A percentile compares a stretch with the other conserved stretches of the same genome.
phyloP scores from a whole-genome alignment of 257 asterid genomes.

The Nyctanthes arbortristis region DNA sequence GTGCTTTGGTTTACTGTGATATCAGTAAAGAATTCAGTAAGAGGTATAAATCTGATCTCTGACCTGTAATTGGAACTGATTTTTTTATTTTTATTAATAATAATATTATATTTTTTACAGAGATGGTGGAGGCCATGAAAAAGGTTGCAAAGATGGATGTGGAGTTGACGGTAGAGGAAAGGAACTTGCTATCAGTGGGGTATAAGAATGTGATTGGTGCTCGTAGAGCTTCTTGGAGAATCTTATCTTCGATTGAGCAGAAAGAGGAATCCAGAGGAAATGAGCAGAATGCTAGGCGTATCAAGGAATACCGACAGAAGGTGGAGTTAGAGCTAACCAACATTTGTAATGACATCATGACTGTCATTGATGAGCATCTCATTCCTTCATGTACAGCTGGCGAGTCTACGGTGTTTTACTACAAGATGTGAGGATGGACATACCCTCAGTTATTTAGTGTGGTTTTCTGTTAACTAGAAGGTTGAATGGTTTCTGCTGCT shows the following conservation, averaged over 20 bases:
- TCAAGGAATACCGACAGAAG: slow-evolving; percentile 77
- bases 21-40: not conserved
- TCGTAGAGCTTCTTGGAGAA: slow-evolving; percentile 92
- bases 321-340: slow-evolving; percentile 77
- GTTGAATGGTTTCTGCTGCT: slow-evolving; percentile 23
- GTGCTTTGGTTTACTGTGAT: not conserved
- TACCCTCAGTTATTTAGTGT: not conserved
- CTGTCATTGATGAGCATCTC: slow-evolving; percentile 80
- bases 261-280: slow-evolving; percentile 89
- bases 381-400: slow-evolving; percentile 77
- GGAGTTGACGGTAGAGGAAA: slow-evolving; percentile 81
- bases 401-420: slow-evolving; percentile 81
- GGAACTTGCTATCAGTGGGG: slow-evolving; percentile 89
- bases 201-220: slow-evolving; percentile 88
- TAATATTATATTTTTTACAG: too few relatives aligned
- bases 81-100: too few relatives aligned
- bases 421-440: slow-evolving; percentile 64
- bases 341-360: slow-evolving; percentile 72
- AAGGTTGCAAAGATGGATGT: slow-evolving; percentile 70
- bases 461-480: slow-evolving; percentile 9
- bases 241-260: slow-evolving; percentile 85
- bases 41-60: not conserved
- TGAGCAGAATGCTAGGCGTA: slow-evolving; percentile 73
- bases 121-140: slow-evolving; percentile 89
- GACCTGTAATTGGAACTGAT: not conserved